Percentiles rank a stretch among this genome's conserved stretches.
phyloP scores from a whole-genome alignment of 768 basidiomycete species.

The Porphyrellus cyaneotinctus region DNA sequence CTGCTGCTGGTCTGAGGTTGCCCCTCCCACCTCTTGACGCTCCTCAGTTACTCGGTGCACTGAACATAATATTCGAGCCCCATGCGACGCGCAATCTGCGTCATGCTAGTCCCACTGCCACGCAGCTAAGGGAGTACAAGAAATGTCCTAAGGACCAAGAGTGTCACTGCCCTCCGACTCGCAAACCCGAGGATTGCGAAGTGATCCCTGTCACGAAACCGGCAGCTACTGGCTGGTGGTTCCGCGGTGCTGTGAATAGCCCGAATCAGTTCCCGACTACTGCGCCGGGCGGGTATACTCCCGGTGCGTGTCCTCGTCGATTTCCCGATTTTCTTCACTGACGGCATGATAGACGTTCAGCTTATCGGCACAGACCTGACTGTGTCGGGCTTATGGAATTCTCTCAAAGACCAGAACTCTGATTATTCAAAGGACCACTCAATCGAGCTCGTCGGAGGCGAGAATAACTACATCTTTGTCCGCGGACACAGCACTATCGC shows the following conservation, averaged over 20 bases:
- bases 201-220: constrained; percentile 8
- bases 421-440: neutral
- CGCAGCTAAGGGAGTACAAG: neutral
- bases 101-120: constrained; percentile 6
- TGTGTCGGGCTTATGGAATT: neutral
- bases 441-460: constrained; percentile 1
- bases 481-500: constrained; percentile 10
- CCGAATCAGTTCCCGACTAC: constrained; percentile 2
- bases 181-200: neutral
- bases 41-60: constrained; percentile 3
- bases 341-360: constrained; percentile 1
- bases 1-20: too few relatives aligned
- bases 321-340: neutral
- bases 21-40: too few relatives aligned
- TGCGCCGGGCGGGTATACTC: neutral
- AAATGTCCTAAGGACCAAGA: neutral
- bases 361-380: constrained; percentile 1
- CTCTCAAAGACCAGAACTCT: neutral
- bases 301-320: neutral
- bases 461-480: constrained; percentile 6
- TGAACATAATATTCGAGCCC: constrained; percentile 11
- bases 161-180: neutral
- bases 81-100: constrained; percentile 12
- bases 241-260: neutral
- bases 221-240: constrained; percentile 13